Conservation (phyloP, 2,329 filamentous ascomycete species). For the Paraphaeosphaeria sporulosa region DNA sequence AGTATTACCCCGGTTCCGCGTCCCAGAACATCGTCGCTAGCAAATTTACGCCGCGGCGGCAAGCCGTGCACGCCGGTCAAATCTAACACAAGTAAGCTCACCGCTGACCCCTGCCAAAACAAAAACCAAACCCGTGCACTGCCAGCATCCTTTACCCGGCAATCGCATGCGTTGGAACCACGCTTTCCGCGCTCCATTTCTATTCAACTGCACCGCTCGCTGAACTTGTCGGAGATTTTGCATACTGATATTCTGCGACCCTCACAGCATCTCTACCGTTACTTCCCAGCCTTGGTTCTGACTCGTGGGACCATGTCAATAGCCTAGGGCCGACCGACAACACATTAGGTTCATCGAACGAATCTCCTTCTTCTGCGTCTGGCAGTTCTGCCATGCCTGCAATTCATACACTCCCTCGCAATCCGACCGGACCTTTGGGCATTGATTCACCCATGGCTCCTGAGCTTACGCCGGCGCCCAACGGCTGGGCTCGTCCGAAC, state of each 20-base stretch:
- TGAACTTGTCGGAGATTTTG: not conserved
- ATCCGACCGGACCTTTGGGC: constrained; percentile 41
- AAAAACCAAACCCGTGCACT: constrained; percentile 12
- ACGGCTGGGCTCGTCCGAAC: constrained; percentile 38
- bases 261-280: constrained; percentile 5
- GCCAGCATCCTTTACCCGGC: constrained; percentile 10
- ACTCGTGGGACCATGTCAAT: not conserved
- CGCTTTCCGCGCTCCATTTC: constrained; percentile 13
- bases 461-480: constrained; percentile 27
- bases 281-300: constrained; percentile 4
- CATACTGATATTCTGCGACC: not conserved
- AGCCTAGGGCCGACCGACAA: not conserved
- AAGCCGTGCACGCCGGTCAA: constrained; percentile 9
- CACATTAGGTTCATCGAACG: constrained; percentile 21
- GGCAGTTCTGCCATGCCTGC: constrained; percentile 33
- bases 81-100: constrained; percentile 21
- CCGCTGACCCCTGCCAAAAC: constrained; percentile 12
- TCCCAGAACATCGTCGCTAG: constrained; percentile 10
- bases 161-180: constrained; percentile 13
- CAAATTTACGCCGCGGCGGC: constrained; percentile 9
- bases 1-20: constrained; percentile 2
- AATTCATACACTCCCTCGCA: constrained; percentile 37
- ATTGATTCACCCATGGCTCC: constrained; percentile 37
- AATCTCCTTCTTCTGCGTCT: constrained; percentile 22
- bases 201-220: not conserved